Percentiles rank a stretch among this genome's conserved stretches.
Conservation (phyloP, 176 grass and related monocot species). For the Rhynchospora pubera region DNA sequence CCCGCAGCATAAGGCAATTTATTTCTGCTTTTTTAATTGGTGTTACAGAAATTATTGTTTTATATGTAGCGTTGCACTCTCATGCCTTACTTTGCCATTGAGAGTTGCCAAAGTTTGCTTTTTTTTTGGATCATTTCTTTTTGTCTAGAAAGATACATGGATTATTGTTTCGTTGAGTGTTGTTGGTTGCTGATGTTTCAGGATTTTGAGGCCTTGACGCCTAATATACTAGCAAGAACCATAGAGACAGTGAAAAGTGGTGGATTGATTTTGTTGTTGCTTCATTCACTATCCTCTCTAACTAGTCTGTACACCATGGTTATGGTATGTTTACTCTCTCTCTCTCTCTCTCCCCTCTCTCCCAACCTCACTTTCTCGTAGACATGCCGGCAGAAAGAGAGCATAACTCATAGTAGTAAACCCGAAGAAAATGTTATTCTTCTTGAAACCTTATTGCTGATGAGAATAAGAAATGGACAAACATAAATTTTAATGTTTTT, state of each 20-base stretch:
- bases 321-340: slow-evolving; percentile 55
- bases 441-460: neutral
- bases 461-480: neutral
- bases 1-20: too few species aligned
- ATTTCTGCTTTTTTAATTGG: neutral
- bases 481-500: neutral
- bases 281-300: slow-evolving; percentile 75
- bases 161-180: neutral
- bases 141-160: neutral
- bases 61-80: neutral
- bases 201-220: slow-evolving; percentile 92
- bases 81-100: neutral
- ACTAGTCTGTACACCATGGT: slow-evolving; percentile 91
- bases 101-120: neutral
- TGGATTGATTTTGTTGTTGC: slow-evolving; percentile 75
- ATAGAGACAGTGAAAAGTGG: slow-evolving; percentile 91
- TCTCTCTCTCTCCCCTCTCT: neutral
- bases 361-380: neutral
- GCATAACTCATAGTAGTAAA: neutral
- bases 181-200: slow-evolving; percentile 15
- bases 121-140: neutral
- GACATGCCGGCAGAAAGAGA: neutral
- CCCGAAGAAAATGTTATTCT: neutral
- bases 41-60: neutral
- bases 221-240: slow-evolving; percentile 76